These are phyloP conservation scores for Endothia cerciana DNA, from an alignment of 2,329 filamentous ascomycete species.

Conservation along the genomic window DNA sequence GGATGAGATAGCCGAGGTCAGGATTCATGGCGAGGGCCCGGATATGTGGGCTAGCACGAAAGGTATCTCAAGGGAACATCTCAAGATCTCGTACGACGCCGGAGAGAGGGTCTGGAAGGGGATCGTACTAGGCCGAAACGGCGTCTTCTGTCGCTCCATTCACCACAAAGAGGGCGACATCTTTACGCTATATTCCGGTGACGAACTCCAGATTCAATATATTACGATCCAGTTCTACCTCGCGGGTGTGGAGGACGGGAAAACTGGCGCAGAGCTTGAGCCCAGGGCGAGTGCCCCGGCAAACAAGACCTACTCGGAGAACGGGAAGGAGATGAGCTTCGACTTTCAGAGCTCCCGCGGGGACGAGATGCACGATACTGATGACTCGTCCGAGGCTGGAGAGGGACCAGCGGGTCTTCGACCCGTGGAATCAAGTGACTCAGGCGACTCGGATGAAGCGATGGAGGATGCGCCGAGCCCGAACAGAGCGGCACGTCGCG, in stretches of 20 bases:
- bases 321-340: constrained; percentile 73
- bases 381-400: constrained; percentile 40
- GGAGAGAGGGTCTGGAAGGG: constrained; percentile 68
- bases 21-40: constrained; percentile 71
- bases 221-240: constrained; percentile 71
- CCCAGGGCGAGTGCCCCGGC: constrained; percentile 34
- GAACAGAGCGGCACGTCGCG: constrained; percentile 34
- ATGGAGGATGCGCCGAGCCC: constrained; percentile 12
- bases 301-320: constrained; percentile 56
- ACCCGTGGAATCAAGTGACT: constrained; percentile 32
- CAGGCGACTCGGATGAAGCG: constrained; percentile 35
- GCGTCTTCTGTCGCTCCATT: constrained; percentile 68
- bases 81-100: constrained; percentile 73
- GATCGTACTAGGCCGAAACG: constrained; percentile 64
- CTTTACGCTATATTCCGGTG: constrained; percentile 65
- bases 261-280: constrained; percentile 60
- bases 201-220: constrained; percentile 72
- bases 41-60: constrained; percentile 67
- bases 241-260: constrained; percentile 62
- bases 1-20: constrained; percentile 66
- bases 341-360: constrained; percentile 69
- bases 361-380: constrained; percentile 60
- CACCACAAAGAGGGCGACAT: constrained; percentile 56
- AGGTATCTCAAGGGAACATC: constrained; percentile 73
- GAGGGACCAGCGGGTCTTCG: not conserved